These are phyloP conservation scores for Sphaceloma murrayae DNA, from an alignment of 2,329 filamentous ascomycete genomes.

Conservation along the genomic window DNA sequence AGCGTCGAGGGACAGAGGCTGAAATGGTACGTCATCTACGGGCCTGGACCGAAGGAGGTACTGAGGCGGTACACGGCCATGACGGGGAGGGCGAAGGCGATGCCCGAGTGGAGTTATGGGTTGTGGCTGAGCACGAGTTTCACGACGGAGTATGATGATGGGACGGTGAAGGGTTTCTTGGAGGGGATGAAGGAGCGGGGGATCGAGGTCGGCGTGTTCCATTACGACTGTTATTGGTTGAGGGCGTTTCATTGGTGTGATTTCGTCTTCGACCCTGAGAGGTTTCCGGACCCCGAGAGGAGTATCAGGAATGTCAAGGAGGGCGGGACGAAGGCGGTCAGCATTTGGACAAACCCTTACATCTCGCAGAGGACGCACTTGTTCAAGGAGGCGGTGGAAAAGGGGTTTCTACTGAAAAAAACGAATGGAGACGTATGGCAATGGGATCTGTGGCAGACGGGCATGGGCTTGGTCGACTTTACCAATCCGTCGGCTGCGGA, in stretches of 20 bases:
- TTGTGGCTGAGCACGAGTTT: conserved; percentile 70
- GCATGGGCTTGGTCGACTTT: conserved; percentile 65
- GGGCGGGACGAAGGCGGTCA: conserved; percentile 52
- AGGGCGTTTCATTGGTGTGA: conserved; percentile 67
- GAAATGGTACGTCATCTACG: conserved; percentile 66
- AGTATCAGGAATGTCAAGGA: conserved; percentile 57
- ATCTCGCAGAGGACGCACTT: conserved; percentile 59
- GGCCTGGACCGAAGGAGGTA: conserved; percentile 59
- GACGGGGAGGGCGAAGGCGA: conserved; percentile 54
- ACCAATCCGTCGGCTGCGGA: conserved; percentile 58
- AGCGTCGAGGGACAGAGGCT: conserved; percentile 59
- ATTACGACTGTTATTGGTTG: conserved; percentile 73
- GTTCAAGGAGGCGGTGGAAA: conserved; percentile 54
- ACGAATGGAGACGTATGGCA: conserved; percentile 62
- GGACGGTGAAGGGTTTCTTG: conserved; percentile 57
- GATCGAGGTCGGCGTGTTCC: conserved; percentile 61
- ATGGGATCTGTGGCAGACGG: conserved; percentile 69
- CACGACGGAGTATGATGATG: conserved; percentile 62
- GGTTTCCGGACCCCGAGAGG: conserved; percentile 58
- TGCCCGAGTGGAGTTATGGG: conserved; percentile 66
- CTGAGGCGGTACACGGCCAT: conserved; percentile 56
- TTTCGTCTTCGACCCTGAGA: conserved; percentile 58
- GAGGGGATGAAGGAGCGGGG: conserved; percentile 57
- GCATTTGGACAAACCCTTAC: conserved; percentile 70
- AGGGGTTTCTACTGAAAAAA: conserved; percentile 60